Evolutionary conservation across 352 stramenopile genomes (phyloP), one percentile per base, ranked within the genome.

Genomic region (Pythium guiyangense): DNA sequence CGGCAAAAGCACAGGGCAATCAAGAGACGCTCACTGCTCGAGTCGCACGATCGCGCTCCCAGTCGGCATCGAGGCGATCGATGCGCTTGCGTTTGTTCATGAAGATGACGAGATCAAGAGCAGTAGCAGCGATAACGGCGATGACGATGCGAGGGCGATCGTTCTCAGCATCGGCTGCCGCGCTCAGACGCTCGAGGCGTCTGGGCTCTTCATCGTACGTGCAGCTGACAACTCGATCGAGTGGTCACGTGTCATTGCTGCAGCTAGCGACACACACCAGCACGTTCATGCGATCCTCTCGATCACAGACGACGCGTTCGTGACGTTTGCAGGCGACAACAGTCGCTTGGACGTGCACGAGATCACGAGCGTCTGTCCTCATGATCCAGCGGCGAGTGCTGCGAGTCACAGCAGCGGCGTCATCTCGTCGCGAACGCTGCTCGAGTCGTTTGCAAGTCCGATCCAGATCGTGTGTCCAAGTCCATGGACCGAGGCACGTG

Each of bases 371-470:
- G 20, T 15, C 42, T 11, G 8, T 17, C 15, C 20, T 20, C 5
- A 10, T 12, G 15, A 6, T 8, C 8, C n/a, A 31, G 15, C 49
- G 6, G 15, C 34, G 8, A 39, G 10, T 20, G 26, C 8, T 39
- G 9, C 27, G 5, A 52, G 1, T 27, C 42, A 22, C 40, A 54
- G 3, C 22, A 58, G 3, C 25, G 12, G 8, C 17, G 27, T 20
- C 11, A 26, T 56, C 6, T 17, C 4, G 8, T 53, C 60, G 2
- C 42, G 22, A 14, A 44, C 22, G 1, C 31, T 67, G 6, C n/a
- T 67, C 14, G 44, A 52, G 29, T 47, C 57, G 26, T 59, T 67
- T 43, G 25, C 60, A 17, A 63, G 49, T 40, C 27, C 48, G 34
- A 60, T 63, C n/a, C 54, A 64, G n/a, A 52, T 52, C 35, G 43